phyloP scores from a whole-genome alignment of 805 yeast genomes.

The Myxozyma nipponensis region DNA sequence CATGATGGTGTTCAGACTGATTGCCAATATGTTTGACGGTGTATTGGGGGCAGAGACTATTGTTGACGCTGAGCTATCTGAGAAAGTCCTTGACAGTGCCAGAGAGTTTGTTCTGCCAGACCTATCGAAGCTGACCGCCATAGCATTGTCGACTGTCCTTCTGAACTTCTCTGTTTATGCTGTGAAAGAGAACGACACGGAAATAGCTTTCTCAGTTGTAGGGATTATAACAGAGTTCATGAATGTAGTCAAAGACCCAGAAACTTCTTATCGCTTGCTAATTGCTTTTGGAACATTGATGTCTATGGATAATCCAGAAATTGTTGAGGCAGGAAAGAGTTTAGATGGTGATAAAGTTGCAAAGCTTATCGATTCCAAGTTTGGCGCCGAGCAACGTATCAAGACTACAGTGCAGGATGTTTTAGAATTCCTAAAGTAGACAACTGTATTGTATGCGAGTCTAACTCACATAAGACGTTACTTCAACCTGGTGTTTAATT shows the following conservation, averaged over 20 bases:
- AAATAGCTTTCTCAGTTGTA: conserved; percentile 32
- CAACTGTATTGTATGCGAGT: too few species aligned
- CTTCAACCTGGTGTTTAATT: too few species aligned
- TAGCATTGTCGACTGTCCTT: conserved; percentile 30
- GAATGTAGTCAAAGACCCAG: conserved; percentile 45
- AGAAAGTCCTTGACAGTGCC: conserved; percentile 16
- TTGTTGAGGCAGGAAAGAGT: conserved; percentile 19
- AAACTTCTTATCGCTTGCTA: conserved; percentile 62
- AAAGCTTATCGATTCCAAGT: not conserved
- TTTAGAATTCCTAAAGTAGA: not conserved
- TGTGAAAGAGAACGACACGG: conserved; percentile 34
- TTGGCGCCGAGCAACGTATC: not conserved
- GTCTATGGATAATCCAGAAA: conserved; percentile 10
- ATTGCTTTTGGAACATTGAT: conserved; percentile 62
- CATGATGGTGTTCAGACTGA: conserved; percentile 55
- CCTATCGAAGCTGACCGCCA: conserved; percentile 9
- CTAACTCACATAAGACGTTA: too few species aligned
- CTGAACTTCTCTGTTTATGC: conserved; percentile 45
- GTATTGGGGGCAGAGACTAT: conserved; percentile 31
- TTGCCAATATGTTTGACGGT: conserved; percentile 52
- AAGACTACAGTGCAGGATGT: not conserved
- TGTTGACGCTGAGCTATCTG: conserved; percentile 8
- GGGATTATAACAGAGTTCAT: conserved; percentile 37
- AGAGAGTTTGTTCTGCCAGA: conserved; percentile 4
- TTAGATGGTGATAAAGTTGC: conserved; percentile 11